Conservation (phyloP, 1,284 basidiomycete genomes). For the Moesziomyces aphidis region DNA sequence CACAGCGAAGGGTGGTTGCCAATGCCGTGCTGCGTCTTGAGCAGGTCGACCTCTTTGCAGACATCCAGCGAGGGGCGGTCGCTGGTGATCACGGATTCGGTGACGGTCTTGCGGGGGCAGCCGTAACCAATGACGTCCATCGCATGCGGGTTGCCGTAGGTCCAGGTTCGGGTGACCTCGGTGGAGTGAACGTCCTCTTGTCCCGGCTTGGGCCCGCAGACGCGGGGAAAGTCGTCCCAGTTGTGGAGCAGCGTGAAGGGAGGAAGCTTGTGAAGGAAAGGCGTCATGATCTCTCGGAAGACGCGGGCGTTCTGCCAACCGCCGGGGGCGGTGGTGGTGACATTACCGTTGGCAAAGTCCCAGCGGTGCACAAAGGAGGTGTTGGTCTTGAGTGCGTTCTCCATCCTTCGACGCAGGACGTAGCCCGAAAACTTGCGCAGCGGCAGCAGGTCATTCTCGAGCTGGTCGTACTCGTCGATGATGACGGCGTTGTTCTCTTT, state of each 20-base stretch:
- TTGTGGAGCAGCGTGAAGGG: slow-evolving; percentile 24
- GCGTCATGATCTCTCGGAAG: slow-evolving; percentile 15
- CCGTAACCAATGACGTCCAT: slow-evolving; percentile 4
- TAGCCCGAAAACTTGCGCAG: slow-evolving; percentile 12
- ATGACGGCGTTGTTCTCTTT: slow-evolving; percentile 16
- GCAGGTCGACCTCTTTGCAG: slow-evolving; percentile 17
- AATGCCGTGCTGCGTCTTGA: slow-evolving; percentile 18
- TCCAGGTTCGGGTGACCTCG: background rate
- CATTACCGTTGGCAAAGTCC: slow-evolving; percentile 22
- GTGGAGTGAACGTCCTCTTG: slow-evolving; percentile 11
- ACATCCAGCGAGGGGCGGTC: slow-evolving; percentile 30
- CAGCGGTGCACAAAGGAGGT: slow-evolving; percentile 11
- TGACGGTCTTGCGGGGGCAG: slow-evolving; percentile 15
- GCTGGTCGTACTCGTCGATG: slow-evolving; percentile 33
- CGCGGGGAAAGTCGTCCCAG: slow-evolving; percentile 21
- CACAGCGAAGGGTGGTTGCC: slow-evolving; percentile 8
- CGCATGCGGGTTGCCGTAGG: slow-evolving; percentile 3
- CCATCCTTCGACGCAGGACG: slow-evolving; percentile 18
- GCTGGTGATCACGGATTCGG: slow-evolving; percentile 6
- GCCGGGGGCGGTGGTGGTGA: slow-evolving; percentile 3
- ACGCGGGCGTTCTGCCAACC: background rate
- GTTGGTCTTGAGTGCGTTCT: slow-evolving; percentile 6
- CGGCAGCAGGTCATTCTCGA: slow-evolving; percentile 24
- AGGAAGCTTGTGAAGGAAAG: slow-evolving; percentile 24
- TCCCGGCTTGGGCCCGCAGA: slow-evolving; percentile 18